Percentiles rank a stretch among this genome's conserved stretches.
Conservation (phyloP, 768 basidiomycete genomes). For the Lactarius sp. region DNA sequence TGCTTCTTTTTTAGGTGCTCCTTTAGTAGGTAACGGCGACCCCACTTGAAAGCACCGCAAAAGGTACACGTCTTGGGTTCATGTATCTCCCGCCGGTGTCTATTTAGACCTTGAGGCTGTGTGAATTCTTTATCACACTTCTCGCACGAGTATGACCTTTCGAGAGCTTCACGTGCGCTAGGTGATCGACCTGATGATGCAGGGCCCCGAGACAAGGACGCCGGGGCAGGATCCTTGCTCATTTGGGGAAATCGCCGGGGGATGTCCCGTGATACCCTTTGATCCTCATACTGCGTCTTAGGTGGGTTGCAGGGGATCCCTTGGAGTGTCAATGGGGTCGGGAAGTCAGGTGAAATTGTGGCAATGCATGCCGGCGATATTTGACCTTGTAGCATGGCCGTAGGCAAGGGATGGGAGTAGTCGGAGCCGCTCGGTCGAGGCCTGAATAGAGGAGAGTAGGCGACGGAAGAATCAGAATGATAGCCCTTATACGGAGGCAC, state of each 20-base stretch:
- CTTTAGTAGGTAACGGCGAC: neutral
- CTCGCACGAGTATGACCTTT: neutral
- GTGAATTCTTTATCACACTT: neutral
- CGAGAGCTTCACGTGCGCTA: too few relatives aligned
- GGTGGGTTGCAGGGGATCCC: neutral
- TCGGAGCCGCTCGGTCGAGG: too few relatives aligned
- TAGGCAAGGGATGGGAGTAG: neutral
- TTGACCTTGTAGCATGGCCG: neutral
- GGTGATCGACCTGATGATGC: neutral
- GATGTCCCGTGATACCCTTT: neutral
- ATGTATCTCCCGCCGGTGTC: neutral
- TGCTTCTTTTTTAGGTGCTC: neutral
- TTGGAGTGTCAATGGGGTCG: neutral
- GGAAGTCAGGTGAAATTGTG: neutral
- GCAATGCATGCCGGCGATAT: neutral
- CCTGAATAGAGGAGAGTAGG: neutral
- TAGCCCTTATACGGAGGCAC: neutral
- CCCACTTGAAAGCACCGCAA: slow-evolving; percentile 1
- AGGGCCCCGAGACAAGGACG: neutral
- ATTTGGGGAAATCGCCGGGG: neutral
- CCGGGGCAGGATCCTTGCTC: neutral
- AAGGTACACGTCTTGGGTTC: neutral
- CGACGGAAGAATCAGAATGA: neutral
- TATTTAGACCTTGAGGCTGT: neutral
- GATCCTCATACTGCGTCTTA: neutral